These are phyloP conservation scores for Fraxinus anomala DNA, from an alignment of 257 asterid genomes.

Conservation along the genomic window DNA sequence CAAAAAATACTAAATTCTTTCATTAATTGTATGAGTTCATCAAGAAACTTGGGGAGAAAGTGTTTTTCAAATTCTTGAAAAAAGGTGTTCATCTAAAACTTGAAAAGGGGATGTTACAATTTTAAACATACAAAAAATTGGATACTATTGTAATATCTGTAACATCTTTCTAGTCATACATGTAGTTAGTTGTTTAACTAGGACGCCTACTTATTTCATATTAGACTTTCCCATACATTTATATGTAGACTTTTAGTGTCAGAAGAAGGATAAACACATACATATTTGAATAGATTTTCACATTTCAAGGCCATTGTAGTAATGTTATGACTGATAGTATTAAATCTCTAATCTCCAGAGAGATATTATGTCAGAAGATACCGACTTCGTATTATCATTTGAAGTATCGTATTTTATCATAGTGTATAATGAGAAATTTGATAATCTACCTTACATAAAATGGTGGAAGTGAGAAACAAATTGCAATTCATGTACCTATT, in stretches of 20 bases:
- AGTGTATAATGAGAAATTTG: slow-evolving; percentile 6
- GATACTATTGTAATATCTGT: neutral
- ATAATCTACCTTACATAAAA: slow-evolving; percentile 5
- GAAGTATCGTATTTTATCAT: slow-evolving; percentile 13
- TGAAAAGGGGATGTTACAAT: neutral
- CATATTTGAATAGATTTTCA: neutral
- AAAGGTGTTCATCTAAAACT: neutral
- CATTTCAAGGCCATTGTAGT: neutral
- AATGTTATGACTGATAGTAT: slow-evolving; percentile 6
- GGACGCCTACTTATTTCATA: neutral
- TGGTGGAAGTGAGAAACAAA: neutral
- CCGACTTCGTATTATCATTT: neutral
- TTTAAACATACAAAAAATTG: neutral
- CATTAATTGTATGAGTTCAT: slow-evolving; percentile 11
- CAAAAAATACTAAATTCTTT: slow-evolving; percentile 1
- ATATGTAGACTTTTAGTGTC: neutral
- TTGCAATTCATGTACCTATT: slow-evolving; percentile 16
- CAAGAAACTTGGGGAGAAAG: slow-evolving; percentile 6
- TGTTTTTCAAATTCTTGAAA: neutral
- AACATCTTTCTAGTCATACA: neutral
- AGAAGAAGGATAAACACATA: slow-evolving; percentile 4
- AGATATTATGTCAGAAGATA: neutral
- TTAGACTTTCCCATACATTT: neutral
- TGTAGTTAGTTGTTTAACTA: neutral
- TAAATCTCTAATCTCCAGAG: neutral